Conservation (phyloP, 805 yeast genomes). For the Spathaspora passalidarum region DNA sequence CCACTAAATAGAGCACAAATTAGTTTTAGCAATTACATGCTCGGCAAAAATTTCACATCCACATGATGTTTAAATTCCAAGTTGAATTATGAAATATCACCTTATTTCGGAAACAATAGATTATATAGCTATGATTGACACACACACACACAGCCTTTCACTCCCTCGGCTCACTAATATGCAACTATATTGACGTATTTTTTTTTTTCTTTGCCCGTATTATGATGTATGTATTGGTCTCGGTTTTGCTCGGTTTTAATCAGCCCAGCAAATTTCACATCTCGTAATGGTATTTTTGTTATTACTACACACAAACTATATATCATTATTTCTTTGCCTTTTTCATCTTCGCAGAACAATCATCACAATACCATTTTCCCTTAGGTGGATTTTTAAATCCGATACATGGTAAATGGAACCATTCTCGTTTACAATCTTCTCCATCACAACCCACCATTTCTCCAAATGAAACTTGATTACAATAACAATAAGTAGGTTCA, state of each 20-base stretch:
- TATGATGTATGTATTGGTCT: no score
- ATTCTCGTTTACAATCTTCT: slow-evolving; percentile 83
- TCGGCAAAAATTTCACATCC: no score
- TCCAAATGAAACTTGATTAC: slow-evolving; percentile 95
- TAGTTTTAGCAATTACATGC: no score
- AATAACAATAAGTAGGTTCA: slow-evolving; percentile 92
- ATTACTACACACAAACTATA: not conserved
- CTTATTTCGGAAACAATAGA: not conserved
- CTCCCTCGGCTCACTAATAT: not conserved
- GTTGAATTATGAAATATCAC: no score
- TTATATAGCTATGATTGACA: not conserved
- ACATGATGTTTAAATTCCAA: no score
- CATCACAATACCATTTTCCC: slow-evolving; percentile 46
- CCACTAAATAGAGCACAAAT: no score
- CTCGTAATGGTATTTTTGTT: no score
- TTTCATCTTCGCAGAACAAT: slow-evolving; percentile 11
- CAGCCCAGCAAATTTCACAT: no score
- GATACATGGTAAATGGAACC: slow-evolving; percentile 95
- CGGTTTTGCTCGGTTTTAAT: no score
- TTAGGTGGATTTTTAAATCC: slow-evolving; percentile 84
- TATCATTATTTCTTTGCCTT: slow-evolving; percentile 6
- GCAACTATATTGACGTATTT: not conserved
- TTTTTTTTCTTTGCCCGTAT: not conserved
- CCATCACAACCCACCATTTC: slow-evolving; percentile 99
- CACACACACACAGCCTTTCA: not conserved